Base-by-base conservation (phyloP, 352 stramenopile genomes). In the Globisporangium acanthophoron region DNA sequence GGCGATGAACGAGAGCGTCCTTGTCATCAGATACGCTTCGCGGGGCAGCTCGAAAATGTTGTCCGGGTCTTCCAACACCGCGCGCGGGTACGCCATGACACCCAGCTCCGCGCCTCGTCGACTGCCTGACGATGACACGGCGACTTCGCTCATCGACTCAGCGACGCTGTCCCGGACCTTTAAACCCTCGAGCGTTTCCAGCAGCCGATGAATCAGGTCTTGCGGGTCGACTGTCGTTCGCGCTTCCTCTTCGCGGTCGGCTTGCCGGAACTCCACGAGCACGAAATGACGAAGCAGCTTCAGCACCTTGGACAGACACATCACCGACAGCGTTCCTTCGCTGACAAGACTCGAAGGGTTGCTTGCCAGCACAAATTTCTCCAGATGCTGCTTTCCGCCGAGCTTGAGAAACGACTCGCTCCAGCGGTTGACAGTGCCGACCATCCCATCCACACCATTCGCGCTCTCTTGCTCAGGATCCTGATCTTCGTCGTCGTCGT, bases 261-360 rank as follows among this genome's bases (percentile, higher is more conserved):
- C 49, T 43, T 73, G 51, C 54, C 72, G 67, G 13, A 61, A 68
- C 51, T 85, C 71, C 2, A 90, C 67, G 29, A 86, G 41, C 21
- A 88, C 69, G 43, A 89, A 89, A 71, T 89, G 80, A 6, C 76
- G 74, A 40, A 92, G 62, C 24, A 92, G 54, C 29, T 88, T 83
- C n/a, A 90, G 64, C 39, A 92, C 55, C 24, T 86, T 88, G 1
- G 78, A 74, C 40, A 90, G 61, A 33, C 78, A 88, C 78, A 90
- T 86, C 11, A 84, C 58, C 12, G 69, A 65, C 27, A 92, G 61
- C 18, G 69, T 70, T 62, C 78, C 71, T 50, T 81, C 69, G 7
- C 44, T 61, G 46, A 72, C 59, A 24, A 87, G 39, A 6, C 83
- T 45, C 37, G 66, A 46, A 29, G 68, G 64, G 49, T 65, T 71